These are phyloP conservation scores for Amorphotheca resinae DNA, from an alignment of 495 filamentous ascomycete genomes.

Conservation along the genomic window DNA sequence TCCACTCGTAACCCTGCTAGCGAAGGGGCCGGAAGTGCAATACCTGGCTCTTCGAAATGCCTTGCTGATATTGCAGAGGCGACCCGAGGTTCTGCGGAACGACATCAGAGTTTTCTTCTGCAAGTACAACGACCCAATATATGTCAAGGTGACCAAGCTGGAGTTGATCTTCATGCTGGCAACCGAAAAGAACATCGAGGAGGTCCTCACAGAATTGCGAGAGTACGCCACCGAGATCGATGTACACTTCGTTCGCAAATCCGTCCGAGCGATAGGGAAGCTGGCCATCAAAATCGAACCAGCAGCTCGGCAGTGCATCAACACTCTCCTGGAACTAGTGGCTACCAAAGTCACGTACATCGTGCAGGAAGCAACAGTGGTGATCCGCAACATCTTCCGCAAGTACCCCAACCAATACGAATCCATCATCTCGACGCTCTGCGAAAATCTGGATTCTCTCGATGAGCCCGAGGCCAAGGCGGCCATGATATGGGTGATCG, in stretches of 20 bases:
- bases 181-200: slow-evolving; percentile 87
- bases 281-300: slow-evolving; percentile 98
- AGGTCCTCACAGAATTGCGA: slow-evolving; percentile 86
- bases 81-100: slow-evolving; percentile 88
- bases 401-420: slow-evolving; percentile 99
- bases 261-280: slow-evolving; percentile 95
- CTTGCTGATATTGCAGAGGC: slow-evolving; percentile 80
- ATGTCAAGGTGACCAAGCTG: slow-evolving; percentile 98
- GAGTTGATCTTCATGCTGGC: slow-evolving; percentile 99
- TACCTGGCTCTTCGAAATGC: slow-evolving; percentile 94
- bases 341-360: slow-evolving; percentile 99
- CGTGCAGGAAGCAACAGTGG: slow-evolving; percentile 98
- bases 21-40: slow-evolving; percentile 94
- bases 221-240: slow-evolving; percentile 99
- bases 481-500: slow-evolving; percentile 99
- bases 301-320: slow-evolving; percentile 79
- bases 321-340: slow-evolving; percentile 83
- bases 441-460: slow-evolving; percentile 90
- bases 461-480: slow-evolving; percentile 99
- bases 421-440: slow-evolving; percentile 87
- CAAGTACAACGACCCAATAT: slow-evolving; percentile 99
- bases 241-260: slow-evolving; percentile 96
- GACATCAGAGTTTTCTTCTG: slow-evolving; percentile 99
- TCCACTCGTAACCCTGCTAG: slow-evolving; percentile 85
- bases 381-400: slow-evolving; percentile 97